Evolutionary conservation across 2,329 filamentous ascomycete genomes (phyloP).

Genomic region (Ceratocystis diversiconidia): DNA sequence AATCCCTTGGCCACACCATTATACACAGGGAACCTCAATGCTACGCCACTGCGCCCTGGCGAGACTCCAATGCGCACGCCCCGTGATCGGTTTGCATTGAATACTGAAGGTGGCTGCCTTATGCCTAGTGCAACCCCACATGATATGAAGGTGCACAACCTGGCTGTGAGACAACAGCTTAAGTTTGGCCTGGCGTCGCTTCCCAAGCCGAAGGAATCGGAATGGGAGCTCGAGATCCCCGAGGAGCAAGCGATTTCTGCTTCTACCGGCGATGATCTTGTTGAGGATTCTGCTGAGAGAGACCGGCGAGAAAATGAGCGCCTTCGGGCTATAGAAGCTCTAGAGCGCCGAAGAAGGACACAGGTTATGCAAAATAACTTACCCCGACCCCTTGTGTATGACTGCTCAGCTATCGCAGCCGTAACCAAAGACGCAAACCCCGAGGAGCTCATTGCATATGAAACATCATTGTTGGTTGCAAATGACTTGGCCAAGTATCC

Average conservation of each 20-base stretch:
- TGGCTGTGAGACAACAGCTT: conserved; percentile 53
- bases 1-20: conserved; percentile 91
- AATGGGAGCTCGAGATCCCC: conserved; percentile 87
- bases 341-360: conserved; percentile 69
- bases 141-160: conserved; percentile 58
- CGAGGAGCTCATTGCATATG: conserved; percentile 56
- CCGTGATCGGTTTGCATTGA: conserved; percentile 74
- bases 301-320: conserved; percentile 66
- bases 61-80: conserved; percentile 80
- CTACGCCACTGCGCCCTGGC: conserved; percentile 55
- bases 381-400: conserved; percentile 60
- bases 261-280: conserved; percentile 34
- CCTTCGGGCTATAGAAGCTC: conserved; percentile 56
- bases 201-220: conserved; percentile 81
- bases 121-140: conserved; percentile 56
- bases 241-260: conserved; percentile 56
- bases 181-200: conserved; percentile 63
- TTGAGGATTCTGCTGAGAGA: conserved; percentile 52
- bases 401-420: conserved; percentile 50
- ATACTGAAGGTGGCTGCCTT: conserved; percentile 53
- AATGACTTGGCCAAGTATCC: conserved; percentile 67
- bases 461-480: conserved; percentile 66
- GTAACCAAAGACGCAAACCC: conserved; percentile 42
- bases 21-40: conserved; percentile 42
- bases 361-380: conserved; percentile 81